Evolutionary conservation across 805 yeast species (phyloP).

Genomic region (Maudiozyma saulgeensis): DNA sequence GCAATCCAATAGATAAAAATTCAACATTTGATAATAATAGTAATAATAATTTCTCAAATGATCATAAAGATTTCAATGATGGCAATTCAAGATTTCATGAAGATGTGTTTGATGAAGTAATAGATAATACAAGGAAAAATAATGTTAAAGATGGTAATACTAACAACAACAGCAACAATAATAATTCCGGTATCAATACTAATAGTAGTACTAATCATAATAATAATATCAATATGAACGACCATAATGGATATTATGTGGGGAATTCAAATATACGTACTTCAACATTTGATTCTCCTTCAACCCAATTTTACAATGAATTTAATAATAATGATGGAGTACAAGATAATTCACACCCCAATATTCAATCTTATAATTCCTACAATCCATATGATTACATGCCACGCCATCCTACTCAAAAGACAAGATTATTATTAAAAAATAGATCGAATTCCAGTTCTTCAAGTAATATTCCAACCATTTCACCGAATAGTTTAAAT

Average conservation of each 20-base stretch:
- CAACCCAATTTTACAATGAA: not conserved
- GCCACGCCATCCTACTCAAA: not conserved
- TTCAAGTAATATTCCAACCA: not conserved
- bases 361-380: not conserved
- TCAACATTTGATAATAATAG: not conserved
- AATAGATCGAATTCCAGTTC: slow-evolving; percentile 15
- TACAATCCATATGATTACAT: not conserved
- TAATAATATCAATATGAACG: no score
- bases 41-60: not conserved
- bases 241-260: no score
- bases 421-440: slow-evolving; percentile 16
- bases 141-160: not conserved
- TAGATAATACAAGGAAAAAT: not conserved
- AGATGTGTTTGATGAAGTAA: no score
- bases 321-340: not conserved
- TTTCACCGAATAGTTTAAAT: slow-evolving; percentile 1
- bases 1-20: not conserved
- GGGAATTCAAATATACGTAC: no score
- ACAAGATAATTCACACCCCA: not conserved
- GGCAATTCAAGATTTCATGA: not conserved
- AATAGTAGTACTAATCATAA: no score
- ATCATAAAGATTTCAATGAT: not conserved
- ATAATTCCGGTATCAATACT: no score
- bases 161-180: not conserved
- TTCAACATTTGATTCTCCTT: not conserved